A percentile compares a stretch with the other conserved stretches of the same genome.
phyloP scores from a whole-genome alignment of 768 basidiomycete genomes.

The Cyathus striatus region DNA sequence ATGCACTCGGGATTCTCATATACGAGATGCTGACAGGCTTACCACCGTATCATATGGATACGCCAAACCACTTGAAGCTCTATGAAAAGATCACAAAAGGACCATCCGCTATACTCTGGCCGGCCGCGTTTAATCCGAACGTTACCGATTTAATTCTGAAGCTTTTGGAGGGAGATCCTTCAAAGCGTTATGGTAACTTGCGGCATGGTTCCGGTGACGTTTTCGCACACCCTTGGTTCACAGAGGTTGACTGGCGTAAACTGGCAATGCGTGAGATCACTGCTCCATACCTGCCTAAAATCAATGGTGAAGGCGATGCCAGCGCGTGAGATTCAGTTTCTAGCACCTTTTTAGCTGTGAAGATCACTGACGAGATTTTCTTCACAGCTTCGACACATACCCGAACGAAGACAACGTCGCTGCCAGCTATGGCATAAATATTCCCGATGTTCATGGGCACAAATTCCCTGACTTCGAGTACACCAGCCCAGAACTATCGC shows the following conservation, averaged over 20 bases:
- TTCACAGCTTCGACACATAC: slow-evolving; percentile 66
- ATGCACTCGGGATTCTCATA: slow-evolving; percentile 93
- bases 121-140: slow-evolving; percentile 60
- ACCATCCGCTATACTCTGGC: slow-evolving; percentile 73
- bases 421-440: slow-evolving; percentile 52
- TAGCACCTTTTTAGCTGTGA: slow-evolving; percentile 6
- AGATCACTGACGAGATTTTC: slow-evolving; percentile 1
- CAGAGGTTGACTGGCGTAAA: slow-evolving; percentile 88
- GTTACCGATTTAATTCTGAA: slow-evolving; percentile 89
- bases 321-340: slow-evolving; percentile 60
- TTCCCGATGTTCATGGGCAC: slow-evolving; percentile 56
- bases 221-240: slow-evolving; percentile 90
- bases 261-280: slow-evolving; percentile 82
- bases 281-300: slow-evolving; percentile 92
- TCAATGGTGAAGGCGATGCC: slow-evolving; percentile 90
- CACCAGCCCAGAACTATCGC: slow-evolving; percentile 24
- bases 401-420: slow-evolving; percentile 71
- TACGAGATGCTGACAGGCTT: slow-evolving; percentile 98
- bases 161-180: slow-evolving; percentile 85
- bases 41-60: slow-evolving; percentile 89
- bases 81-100: slow-evolving; percentile 90
- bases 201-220: slow-evolving; percentile 87
- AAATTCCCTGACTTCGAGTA: slow-evolving; percentile 82
- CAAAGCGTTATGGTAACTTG: slow-evolving; percentile 87
- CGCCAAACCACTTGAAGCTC: slow-evolving; percentile 77